Base-by-base conservation (phyloP, 768 basidiomycete species). In the Cubamyces sp. region DNA sequence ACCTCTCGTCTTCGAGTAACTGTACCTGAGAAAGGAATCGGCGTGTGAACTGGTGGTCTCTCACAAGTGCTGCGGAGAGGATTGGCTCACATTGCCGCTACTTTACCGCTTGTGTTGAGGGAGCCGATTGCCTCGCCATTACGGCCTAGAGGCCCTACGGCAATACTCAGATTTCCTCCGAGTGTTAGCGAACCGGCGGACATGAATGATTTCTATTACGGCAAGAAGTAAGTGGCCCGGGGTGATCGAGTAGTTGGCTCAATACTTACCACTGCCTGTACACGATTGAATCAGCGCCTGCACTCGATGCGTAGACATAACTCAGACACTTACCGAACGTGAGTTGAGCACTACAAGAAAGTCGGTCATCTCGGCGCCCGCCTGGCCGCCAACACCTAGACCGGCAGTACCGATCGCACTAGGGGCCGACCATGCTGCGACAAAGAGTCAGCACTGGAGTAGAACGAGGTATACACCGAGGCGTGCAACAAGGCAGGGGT, bases 401-500 rank as follows among this genome's bases (percentile, higher is more conserved):
- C 96, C 96, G 15, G 90, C 96, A 3, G 92, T 88, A 25, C 95
- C 96, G 47, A 99, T 96, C 3, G 96, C 97, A 71, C 90, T 91
- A 3, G 97, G 97, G 19, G 95, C 87, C 39, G 92, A 93, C 96
- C 96, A 99, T 40, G 84, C 91, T 94, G 62, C 14, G 7, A 18
- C 41, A 7, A 37, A 46, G 25, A 50, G 23, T 51, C n/a, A 30
- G 30, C 1, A 19, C n/a, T 7, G 4, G 15, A 37, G 6, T n/a
- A 9, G 9, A 15, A 55, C 28, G 28, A 30, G 28, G 4, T 25
- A 48, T 26, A 37, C 37, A 30, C 18, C 37, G 18, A 25, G 30
- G 12, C 9, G 43, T 12, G 25, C 16, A 57, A 37, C 11, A 40
- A 51, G 41, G 34, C 34, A 21, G 21, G n/a, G 30, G 7, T 51